Percentiles rank a stretch among this genome's conserved stretches.
Conservation (phyloP, 345 rosid species). For the Clarkia xantiana region DNA sequence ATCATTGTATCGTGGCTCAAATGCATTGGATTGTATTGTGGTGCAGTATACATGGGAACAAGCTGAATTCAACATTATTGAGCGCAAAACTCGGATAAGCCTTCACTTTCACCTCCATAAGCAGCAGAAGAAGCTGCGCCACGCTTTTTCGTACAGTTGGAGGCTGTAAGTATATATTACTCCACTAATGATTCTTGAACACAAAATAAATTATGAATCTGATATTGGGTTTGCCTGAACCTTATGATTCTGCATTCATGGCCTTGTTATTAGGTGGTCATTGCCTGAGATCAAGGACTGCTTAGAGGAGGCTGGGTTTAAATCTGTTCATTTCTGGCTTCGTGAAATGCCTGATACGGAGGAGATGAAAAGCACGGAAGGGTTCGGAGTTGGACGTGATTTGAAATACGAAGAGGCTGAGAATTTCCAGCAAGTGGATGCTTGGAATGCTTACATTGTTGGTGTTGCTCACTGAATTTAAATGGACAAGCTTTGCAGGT, state of each 20-base stretch:
- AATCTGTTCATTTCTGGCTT: conserved; percentile 70
- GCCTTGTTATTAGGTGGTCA: conserved; percentile 55
- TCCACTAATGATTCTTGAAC: neutral
- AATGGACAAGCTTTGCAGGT: conserved; percentile 47
- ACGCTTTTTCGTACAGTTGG: conserved; percentile 88
- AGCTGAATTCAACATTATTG: conserved; percentile 66
- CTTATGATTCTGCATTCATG: no score
- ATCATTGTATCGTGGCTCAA: no score
- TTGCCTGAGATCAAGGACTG: conserved; percentile 81
- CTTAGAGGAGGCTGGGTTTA: conserved; percentile 79
- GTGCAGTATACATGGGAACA: conserved; percentile 83
- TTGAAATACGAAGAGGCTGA: conserved; percentile 59
- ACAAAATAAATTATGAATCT: no score
- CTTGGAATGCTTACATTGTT: conserved; percentile 87
- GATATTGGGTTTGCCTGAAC: no score
- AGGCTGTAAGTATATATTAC: conserved; percentile 43
- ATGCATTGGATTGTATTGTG: no score
- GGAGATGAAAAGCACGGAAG: conserved; percentile 40
- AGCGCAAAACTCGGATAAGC: conserved; percentile 71
- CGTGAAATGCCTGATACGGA: conserved; percentile 63
- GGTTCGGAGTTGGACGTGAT: conserved; percentile 57
- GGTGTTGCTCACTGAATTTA: conserved; percentile 47
- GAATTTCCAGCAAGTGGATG: conserved; percentile 58
- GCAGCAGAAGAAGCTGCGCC: conserved; percentile 64
- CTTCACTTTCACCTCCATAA: conserved; percentile 70